A percentile compares a stretch with the other conserved stretches of the same genome.
Evolutionary conservation across 140 eudicot species (phyloP).

Genomic region (Artemisia princeps): DNA sequence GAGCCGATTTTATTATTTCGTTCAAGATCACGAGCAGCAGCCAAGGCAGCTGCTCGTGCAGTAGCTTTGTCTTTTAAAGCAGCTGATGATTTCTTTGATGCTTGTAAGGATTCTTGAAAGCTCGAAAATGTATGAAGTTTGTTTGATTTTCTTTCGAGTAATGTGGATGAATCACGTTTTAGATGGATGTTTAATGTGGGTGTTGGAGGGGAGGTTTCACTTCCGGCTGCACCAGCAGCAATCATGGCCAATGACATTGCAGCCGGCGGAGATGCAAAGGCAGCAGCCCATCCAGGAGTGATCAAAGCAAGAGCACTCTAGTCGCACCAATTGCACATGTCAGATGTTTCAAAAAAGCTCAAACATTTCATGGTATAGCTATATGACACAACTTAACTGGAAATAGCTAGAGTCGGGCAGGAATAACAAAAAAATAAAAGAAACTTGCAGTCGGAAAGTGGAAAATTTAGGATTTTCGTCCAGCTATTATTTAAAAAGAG

Average conservation of each 20-base stretch:
- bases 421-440: no score
- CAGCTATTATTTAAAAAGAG: no score
- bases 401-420: no score
- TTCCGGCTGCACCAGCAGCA: slow-evolving; percentile 93
- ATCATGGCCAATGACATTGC: slow-evolving; percentile 91
- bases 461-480: no score
- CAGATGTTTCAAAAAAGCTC: slow-evolving; percentile 2
- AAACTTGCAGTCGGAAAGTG: no score
- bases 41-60: slow-evolving; percentile 83
- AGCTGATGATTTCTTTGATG: slow-evolving; percentile 38
- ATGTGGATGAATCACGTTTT: slow-evolving; percentile 54
- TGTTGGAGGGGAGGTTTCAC: slow-evolving; percentile 45
- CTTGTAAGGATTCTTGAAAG: slow-evolving; percentile 65
- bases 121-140: slow-evolving; percentile 80
- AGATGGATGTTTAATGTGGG: slow-evolving; percentile 40
- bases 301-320: slow-evolving; percentile 89
- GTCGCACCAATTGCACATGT: slow-evolving; percentile 16
- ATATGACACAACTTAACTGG: background rate
- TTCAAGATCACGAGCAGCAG: slow-evolving; percentile 93
- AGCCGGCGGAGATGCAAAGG: slow-evolving; percentile 97
- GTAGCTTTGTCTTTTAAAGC: slow-evolving; percentile 69
- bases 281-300: slow-evolving; percentile 91
- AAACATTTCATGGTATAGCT: slow-evolving; percentile 1
- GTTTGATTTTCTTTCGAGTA: slow-evolving; percentile 60
- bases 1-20: slow-evolving; percentile 89